Evolutionary conservation across 164 flowering plant species (phyloP).

Genomic region (Nymphaea colorata): DNA sequence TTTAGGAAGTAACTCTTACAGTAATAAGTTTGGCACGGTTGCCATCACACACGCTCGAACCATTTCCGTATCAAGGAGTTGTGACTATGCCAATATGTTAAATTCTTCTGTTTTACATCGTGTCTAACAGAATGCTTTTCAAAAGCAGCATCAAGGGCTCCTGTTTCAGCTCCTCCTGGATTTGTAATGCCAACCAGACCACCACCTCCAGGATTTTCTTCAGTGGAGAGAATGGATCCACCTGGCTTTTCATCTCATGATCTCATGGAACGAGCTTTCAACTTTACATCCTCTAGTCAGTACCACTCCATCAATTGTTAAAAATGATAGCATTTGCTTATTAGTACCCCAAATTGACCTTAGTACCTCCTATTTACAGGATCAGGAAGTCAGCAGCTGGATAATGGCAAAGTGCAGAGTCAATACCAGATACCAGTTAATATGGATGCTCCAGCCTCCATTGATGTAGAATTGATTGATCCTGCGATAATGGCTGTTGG

Average conservation of each 20-base stretch:
- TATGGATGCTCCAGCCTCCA: constrained; percentile 1
- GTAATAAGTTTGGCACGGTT: too few species aligned
- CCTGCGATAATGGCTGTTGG: constrained; percentile 72
- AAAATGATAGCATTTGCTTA: neutral
- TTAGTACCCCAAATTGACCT: neutral
- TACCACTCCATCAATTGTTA: neutral
- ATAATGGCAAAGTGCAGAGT: neutral
- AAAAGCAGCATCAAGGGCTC: constrained; percentile 35
- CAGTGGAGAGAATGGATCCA: constrained; percentile 73
- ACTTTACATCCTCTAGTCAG: constrained; percentile 15
- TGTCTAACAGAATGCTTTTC: neutral
- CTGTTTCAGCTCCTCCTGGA: constrained; percentile 79
- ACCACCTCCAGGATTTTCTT: constrained; percentile 85
- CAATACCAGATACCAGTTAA: neutral
- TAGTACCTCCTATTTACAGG: neutral
- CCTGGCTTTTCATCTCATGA: constrained; percentile 81
- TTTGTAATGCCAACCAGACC: constrained; percentile 61
- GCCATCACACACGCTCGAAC: too few species aligned
- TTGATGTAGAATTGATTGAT: constrained; percentile 33
- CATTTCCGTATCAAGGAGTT: too few species aligned
- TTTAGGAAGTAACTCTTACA: too few species aligned
- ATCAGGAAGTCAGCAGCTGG: neutral
- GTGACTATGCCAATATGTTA: too few species aligned
- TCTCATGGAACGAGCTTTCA: constrained; percentile 42
- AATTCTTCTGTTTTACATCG: too few species aligned